Base-by-base conservation (phyloP, 2,329 filamentous ascomycete species). In the Fusarium fujikuroi region DNA sequence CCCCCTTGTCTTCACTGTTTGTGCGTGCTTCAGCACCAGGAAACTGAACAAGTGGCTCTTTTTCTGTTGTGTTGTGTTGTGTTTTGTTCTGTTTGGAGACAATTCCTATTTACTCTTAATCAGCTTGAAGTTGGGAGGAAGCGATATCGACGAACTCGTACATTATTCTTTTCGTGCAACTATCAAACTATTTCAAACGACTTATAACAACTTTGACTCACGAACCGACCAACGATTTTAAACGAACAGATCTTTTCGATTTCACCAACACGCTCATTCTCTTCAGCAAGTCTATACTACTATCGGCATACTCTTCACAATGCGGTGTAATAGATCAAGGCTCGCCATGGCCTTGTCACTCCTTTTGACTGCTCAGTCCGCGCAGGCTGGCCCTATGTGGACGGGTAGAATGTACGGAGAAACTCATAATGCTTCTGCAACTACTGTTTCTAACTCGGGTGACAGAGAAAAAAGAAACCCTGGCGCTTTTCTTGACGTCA, bases 381-480 rank as follows among this genome's bases (percentile, higher is more conserved):
- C 75, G 30, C 74, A 80, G 79, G 81, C 81, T 73, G 81, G 81
- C 73, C 83, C 80, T 79, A 76, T 75, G 60, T 78, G 80, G 79
- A 78, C 76, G 72, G 73, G 74, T 72, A 79, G 72, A 72, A 66
- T 79, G 81, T 82, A 70, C 59, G 79, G 73, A 15, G n/a, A 14
- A 62, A 43, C 58, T 21, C 8, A 28, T 18, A 54, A 12, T 12
- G 11, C 15, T 28, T 42, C 9, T 16, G 19, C 7, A 43, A 40
- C 16, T 9, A 23, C 11, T 36, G 28, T 21, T 16, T 57, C 72
- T 75, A 52, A 78, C 46, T 30, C 18, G 21, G 34, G 12, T 52
- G 21, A 32, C 25, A 80, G 77, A 69, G 63, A 46, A 52, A 75
- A 53, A 60, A 70, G 76, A 71, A 75, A 62, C 39, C 74, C 73